phyloP scores from a whole-genome alignment of 169 alveolate genomes.

The Plasmodium vivax region DNA sequence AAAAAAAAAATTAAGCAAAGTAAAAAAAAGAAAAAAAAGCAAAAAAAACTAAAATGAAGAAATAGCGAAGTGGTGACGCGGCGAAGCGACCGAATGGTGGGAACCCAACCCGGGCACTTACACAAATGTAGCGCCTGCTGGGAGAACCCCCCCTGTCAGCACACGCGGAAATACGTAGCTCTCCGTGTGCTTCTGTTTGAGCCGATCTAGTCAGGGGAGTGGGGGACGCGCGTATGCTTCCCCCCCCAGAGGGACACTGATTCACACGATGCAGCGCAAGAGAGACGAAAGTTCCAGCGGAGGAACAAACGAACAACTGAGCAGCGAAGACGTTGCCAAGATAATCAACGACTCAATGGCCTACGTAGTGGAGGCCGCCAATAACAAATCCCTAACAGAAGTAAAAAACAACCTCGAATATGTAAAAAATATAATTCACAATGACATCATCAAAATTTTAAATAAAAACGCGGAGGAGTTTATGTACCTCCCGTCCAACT shows the following conservation, averaged over 20 bases:
- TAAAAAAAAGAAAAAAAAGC: background rate
- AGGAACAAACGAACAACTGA: background rate
- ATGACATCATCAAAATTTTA: constrained; percentile 61
- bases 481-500: constrained; percentile 69
- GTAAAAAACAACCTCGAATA: constrained; percentile 46
- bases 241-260: background rate
- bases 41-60: background rate
- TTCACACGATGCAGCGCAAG: background rate
- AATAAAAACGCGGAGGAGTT: constrained; percentile 41
- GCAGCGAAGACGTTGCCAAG: constrained; percentile 26
- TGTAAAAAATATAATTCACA: constrained; percentile 53
- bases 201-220: background rate
- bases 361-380: constrained; percentile 32
- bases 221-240: background rate
- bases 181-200: background rate
- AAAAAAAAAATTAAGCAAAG: background rate
- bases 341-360: constrained; percentile 26
- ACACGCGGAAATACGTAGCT: background rate
- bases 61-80: background rate
- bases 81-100: background rate
- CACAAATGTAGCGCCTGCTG: background rate
- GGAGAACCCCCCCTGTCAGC: background rate
- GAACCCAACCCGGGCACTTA: background rate
- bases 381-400: constrained; percentile 11
- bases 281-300: background rate